These are phyloP conservation scores for Sarcomyxa edulis DNA, from an alignment of 768 basidiomycete species.

Conservation along the genomic window DNA sequence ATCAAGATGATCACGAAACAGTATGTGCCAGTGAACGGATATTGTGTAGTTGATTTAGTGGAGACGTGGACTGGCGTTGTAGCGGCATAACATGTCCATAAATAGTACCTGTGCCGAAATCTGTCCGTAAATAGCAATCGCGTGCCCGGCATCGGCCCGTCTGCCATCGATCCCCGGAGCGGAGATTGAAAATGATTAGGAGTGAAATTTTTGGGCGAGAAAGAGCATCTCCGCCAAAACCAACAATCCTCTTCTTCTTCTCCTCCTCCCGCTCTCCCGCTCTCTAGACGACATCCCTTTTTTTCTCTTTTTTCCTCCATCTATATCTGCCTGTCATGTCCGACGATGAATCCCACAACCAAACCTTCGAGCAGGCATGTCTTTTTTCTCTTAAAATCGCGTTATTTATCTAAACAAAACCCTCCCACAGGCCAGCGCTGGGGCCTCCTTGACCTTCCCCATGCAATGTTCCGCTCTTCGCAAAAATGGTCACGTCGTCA, in stretches of 20 bases:
- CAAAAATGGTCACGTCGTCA: slow-evolving; percentile 91
- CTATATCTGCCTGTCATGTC: slow-evolving; percentile 54
- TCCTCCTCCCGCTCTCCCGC: slow-evolving; percentile 1
- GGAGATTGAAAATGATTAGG: slow-evolving; percentile 27
- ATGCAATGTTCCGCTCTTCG: slow-evolving; percentile 97
- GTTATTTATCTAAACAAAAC: slow-evolving; percentile 8
- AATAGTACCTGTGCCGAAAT: no score
- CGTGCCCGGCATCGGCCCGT: no score
- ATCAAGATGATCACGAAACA: slow-evolving; percentile 98
- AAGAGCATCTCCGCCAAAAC: slow-evolving; percentile 5
- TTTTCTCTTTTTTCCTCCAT: slow-evolving; percentile 19
- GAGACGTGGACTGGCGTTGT: slow-evolving; percentile 69
- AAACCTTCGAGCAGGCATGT: slow-evolving; percentile 77
- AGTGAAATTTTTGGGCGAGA: slow-evolving; percentile 26
- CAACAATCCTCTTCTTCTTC: not conserved
- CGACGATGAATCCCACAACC: slow-evolving; percentile 86
- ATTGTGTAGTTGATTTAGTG: slow-evolving; percentile 80
- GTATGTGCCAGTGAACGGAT: slow-evolving; percentile 86
- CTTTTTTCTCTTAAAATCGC: slow-evolving; percentile 3
- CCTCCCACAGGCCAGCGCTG: slow-evolving; percentile 60
- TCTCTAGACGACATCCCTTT: slow-evolving; percentile 4
- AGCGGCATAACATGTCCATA: no score
- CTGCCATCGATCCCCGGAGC: no score
- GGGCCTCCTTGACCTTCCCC: slow-evolving; percentile 76
- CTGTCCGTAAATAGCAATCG: no score